These are phyloP conservation scores for Apiotrichum gracile DNA, from an alignment of 1,284 basidiomycete genomes.

Conservation along the genomic window DNA sequence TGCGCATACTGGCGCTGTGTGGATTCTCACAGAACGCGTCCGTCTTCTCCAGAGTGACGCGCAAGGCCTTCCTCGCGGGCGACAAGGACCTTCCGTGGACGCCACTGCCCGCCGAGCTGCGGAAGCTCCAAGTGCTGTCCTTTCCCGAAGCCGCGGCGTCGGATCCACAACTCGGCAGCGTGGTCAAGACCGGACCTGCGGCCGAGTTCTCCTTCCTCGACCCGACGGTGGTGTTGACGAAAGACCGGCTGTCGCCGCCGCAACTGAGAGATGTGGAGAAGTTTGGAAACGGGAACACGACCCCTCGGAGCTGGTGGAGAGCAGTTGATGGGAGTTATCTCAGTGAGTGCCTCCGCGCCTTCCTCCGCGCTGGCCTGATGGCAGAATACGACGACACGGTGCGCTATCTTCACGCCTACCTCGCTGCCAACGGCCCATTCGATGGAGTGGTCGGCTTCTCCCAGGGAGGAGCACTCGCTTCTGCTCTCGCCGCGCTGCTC, in stretches of 20 bases:
- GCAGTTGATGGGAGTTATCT: background rate
- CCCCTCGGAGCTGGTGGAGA: background rate
- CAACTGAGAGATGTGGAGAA: background rate
- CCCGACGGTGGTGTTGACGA: conserved; percentile 56
- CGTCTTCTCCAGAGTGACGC: conserved; percentile 70
- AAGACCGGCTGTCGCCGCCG: background rate
- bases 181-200: background rate
- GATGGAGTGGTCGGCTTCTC: conserved; percentile 75
- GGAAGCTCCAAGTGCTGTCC: background rate
- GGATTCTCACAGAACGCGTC: conserved; percentile 75
- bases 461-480: conserved; percentile 77
- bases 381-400: conserved; percentile 58
- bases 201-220: conserved; percentile 66
- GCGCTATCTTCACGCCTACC: conserved; percentile 45
- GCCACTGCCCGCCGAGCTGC: background rate
- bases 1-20: conserved; percentile 22
- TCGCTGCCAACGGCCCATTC: conserved; percentile 45
- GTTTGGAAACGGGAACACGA: background rate
- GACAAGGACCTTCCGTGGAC: background rate
- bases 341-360: background rate
- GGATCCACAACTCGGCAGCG: background rate
- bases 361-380: background rate
- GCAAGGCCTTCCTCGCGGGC: conserved; percentile 21
- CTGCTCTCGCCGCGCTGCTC: conserved; percentile 26
- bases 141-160: background rate